Conservation (phyloP, 169 alveolate species). For the Perkinsus olseni region DNA sequence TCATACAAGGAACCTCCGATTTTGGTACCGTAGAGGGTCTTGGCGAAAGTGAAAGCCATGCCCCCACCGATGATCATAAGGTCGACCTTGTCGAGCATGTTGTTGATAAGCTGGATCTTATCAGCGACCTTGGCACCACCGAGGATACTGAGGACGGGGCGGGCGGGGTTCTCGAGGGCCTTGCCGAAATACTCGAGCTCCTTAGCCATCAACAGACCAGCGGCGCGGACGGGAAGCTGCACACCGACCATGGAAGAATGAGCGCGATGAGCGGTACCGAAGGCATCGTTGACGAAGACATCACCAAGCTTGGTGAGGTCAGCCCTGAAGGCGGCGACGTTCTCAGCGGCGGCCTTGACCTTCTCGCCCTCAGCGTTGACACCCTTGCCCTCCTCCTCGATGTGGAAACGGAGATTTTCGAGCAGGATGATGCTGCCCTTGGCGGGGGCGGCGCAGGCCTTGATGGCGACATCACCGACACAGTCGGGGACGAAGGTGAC, state of each 20-base stretch:
- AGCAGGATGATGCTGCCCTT: constrained; percentile 79
- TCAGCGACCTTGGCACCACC: constrained; percentile 98
- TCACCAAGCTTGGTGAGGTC: constrained; percentile 83
- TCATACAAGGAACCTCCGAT: constrained; percentile 91
- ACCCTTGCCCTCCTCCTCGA: constrained; percentile 95
- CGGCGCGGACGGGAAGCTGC: constrained; percentile 68
- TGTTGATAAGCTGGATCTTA: constrained; percentile 87
- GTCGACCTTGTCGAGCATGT: constrained; percentile 84
- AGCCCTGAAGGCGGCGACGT: constrained; percentile 73
- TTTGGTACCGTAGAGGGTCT: constrained; percentile 67
- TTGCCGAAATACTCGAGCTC: constrained; percentile 91
- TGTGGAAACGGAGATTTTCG: constrained; percentile 93
- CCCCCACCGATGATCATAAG: constrained; percentile 96
- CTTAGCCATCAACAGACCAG: constrained; percentile 87
- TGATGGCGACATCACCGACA: constrained; percentile 83
- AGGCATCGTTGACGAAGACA: constrained; percentile 90
- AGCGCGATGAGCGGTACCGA: constrained; percentile 95
- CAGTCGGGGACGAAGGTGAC: constrained; percentile 86
- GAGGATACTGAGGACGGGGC: constrained; percentile 88
- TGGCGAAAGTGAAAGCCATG: constrained; percentile 95
- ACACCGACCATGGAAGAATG: constrained; percentile 95
- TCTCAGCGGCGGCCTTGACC: constrained; percentile 69
- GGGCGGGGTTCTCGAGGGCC: constrained; percentile 84
- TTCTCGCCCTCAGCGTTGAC: constrained; percentile 79
- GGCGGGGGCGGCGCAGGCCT: constrained; percentile 64